These are phyloP conservation scores for Clarireedia sp. DNA, from an alignment of 2,329 filamentous ascomycete species.

Conservation along the genomic window DNA sequence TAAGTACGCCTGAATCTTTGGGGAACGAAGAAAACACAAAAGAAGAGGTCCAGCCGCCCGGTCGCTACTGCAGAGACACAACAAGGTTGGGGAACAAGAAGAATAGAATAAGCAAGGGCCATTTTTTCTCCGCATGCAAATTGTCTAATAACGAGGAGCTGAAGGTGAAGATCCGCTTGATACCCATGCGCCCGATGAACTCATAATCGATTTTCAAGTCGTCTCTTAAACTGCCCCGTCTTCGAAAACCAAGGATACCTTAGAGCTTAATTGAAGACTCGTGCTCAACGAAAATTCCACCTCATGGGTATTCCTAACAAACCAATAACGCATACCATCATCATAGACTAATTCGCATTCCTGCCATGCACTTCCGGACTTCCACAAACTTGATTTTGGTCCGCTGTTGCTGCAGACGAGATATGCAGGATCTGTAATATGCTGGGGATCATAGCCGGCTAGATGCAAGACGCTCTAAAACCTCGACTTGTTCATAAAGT, in stretches of 20 bases:
- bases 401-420: conserved; percentile 22
- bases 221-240: conserved; percentile 16
- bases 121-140: conserved; percentile 26
- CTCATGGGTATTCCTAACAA: conserved; percentile 28
- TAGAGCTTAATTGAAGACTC: conserved; percentile 21
- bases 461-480: conserved; percentile 25
- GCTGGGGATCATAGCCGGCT: conserved; percentile 20
- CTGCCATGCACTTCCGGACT: conserved; percentile 24
- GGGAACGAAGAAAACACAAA: conserved; percentile 16
- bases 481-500: conserved; percentile 21
- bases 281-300: conserved; percentile 23
- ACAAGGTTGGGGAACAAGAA: conserved; percentile 22
- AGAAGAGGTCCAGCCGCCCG: conserved; percentile 28
- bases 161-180: conserved; percentile 21
- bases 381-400: conserved; percentile 24
- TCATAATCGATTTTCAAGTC: conserved; percentile 20
- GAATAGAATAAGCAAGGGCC: conserved; percentile 28
- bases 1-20: conserved; percentile 30
- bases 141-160: conserved; percentile 28
- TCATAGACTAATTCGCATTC: conserved; percentile 21
- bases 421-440: conserved; percentile 26
- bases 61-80: conserved; percentile 5
- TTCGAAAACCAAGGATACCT: conserved; percentile 19
- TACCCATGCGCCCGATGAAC: conserved; percentile 15
- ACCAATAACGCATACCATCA: conserved; percentile 29